Conservation (phyloP, 352 stramenopile genomes). For the Chrysophaeum taylorii region DNA sequence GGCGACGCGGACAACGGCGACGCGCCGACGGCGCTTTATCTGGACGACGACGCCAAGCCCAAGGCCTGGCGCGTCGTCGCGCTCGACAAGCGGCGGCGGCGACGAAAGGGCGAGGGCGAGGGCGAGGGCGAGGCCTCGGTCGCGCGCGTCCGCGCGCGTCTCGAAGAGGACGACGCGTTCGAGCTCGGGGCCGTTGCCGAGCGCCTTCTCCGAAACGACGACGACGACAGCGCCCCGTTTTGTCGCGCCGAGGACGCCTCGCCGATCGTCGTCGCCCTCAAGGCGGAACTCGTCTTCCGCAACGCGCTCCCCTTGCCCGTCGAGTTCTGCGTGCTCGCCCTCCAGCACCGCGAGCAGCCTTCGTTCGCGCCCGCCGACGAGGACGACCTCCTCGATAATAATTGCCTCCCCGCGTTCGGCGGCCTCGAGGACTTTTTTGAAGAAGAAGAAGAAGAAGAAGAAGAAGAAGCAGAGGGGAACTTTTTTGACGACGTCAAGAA, state of each 20-base stretch:
- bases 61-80: not conserved
- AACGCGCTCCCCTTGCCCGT: not conserved
- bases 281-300: constrained; percentile 2
- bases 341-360: not conserved
- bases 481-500: no score
- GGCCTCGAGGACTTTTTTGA: no score
- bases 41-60: not conserved
- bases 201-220: no score
- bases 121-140: no score
- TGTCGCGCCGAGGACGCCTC: not conserved
- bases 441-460: no score
- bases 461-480: no score
- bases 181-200: not conserved
- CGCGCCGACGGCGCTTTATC: not conserved
- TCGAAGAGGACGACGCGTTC: not conserved
- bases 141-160: not conserved
- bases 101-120: no score
- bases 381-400: no score
- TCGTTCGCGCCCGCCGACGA: not conserved
- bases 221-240: no score
- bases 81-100: not conserved
- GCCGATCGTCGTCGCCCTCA: not conserved
- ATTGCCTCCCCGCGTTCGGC: no score
- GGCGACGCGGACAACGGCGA: not conserved
- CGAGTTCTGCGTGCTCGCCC: not conserved